A percentile compares a stretch with the other conserved stretches of the same genome.
These are phyloP conservation scores for Gossypium sturtianum DNA, from an alignment of 345 rosid species.

Conservation along the genomic window DNA sequence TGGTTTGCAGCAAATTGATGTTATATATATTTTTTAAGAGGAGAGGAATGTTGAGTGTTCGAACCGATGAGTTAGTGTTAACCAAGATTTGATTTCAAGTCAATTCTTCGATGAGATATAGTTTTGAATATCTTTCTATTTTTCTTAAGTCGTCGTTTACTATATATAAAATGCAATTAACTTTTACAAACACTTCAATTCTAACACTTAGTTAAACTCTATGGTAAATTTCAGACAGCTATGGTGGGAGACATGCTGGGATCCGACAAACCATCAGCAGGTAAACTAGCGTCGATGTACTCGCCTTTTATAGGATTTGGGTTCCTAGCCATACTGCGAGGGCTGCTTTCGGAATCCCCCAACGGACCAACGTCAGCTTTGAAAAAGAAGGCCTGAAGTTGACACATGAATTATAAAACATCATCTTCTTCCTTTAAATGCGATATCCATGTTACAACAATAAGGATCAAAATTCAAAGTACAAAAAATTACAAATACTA, in stretches of 20 bases:
- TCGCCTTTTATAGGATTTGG: conserved; percentile 53
- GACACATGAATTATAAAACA: not conserved
- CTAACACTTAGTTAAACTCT: not conserved
- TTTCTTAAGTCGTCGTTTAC: too few species aligned
- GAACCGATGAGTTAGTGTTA: too few species aligned
- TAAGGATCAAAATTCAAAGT: not conserved
- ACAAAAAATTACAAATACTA: not conserved
- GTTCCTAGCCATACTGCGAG: conserved; percentile 52
- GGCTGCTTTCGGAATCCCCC: conserved; percentile 31
- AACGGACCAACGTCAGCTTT: conserved; percentile 39
- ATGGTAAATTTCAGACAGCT: conserved; percentile 37
- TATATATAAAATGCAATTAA: too few species aligned
- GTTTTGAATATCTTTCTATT: too few species aligned
- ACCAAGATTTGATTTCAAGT: too few species aligned
- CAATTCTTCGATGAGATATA: too few species aligned
- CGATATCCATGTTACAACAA: not conserved
- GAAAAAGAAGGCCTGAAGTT: conserved; percentile 45
- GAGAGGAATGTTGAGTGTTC: too few species aligned
- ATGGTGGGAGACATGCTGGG: conserved; percentile 53
- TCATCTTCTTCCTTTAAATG: not conserved
- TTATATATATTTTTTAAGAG: too few species aligned
- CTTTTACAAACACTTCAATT: not conserved
- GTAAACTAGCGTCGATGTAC: conserved; percentile 47
- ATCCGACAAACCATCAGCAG: conserved; percentile 42
- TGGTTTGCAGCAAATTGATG: not conserved